These are phyloP conservation scores for Luzula sylvatica DNA, from an alignment of 176 grass and related monocot species.

Conservation along the genomic window DNA sequence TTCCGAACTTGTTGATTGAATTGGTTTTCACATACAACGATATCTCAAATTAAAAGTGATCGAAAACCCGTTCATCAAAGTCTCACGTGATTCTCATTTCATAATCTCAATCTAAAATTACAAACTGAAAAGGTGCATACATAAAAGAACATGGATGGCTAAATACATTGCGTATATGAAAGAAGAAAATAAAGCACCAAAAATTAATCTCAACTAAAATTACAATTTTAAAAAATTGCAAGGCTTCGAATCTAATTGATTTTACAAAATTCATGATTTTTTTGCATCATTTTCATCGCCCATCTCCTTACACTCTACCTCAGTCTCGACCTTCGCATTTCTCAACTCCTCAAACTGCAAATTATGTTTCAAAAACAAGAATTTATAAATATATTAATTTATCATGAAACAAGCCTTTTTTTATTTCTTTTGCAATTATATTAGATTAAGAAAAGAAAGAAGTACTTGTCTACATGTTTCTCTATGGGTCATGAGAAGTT, in stretches of 20 bases:
- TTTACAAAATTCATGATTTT: background rate
- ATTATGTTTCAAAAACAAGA: background rate
- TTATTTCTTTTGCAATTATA: background rate
- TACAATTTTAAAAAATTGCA: background rate
- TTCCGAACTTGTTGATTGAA: too few relatives aligned
- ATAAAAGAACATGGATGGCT: background rate
- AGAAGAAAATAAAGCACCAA: background rate
- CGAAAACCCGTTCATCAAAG: too few relatives aligned
- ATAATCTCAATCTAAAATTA: too few relatives aligned
- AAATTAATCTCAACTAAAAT: constrained; percentile 8
- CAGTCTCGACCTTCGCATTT: constrained; percentile 50
- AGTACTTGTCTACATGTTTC: constrained; percentile 72
- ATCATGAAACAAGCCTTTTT: background rate
- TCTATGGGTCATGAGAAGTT: constrained; percentile 57
- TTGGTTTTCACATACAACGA: too few relatives aligned
- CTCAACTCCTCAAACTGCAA: constrained; percentile 69
- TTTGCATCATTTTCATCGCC: constrained; percentile 16
- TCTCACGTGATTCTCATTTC: too few relatives aligned
- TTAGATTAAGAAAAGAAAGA: background rate
- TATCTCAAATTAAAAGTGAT: too few relatives aligned
- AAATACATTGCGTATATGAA: background rate
- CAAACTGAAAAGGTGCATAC: background rate
- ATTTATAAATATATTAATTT: constrained; percentile 2
- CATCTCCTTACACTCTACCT: constrained; percentile 36
- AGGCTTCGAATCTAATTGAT: background rate